Conservation (phyloP, 441 rosid species). For the Pelargonium myrrhifolium region DNA sequence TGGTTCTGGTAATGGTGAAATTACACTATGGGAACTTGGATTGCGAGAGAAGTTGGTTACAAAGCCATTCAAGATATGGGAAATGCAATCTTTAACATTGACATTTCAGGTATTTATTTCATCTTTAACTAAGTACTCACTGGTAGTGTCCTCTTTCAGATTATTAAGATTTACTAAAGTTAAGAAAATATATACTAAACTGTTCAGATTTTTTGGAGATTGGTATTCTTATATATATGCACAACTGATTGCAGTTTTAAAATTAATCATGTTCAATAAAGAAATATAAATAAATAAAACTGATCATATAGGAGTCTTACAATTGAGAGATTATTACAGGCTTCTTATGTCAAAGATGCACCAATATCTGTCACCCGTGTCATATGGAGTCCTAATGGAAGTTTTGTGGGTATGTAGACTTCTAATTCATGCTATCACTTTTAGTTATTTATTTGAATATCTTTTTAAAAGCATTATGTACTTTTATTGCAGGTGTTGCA, state of each 20-base stretch:
- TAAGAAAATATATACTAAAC: not conserved
- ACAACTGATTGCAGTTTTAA: not conserved
- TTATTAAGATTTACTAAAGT: not conserved
- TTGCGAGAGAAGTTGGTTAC: slow-evolving; percentile 55
- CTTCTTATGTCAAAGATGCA: slow-evolving; percentile 49
- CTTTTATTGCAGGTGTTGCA: slow-evolving; percentile 61
- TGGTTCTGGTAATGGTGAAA: slow-evolving; percentile 72
- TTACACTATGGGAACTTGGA: slow-evolving; percentile 76
- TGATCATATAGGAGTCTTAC: not conserved
- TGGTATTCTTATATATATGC: not conserved
- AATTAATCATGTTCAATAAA: not conserved
- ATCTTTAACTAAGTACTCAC: not conserved
- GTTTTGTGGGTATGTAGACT: slow-evolving; percentile 49
- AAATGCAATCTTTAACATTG: slow-evolving; percentile 36
- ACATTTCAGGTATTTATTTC: slow-evolving; percentile 56
- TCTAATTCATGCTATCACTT: not conserved
- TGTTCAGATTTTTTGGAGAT: not conserved
- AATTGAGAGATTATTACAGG: slow-evolving; percentile 31
- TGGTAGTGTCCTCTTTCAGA: slow-evolving; percentile 4
- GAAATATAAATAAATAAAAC: not conserved
- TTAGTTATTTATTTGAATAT: not conserved
- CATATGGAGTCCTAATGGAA: slow-evolving; percentile 85
- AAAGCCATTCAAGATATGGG: slow-evolving; percentile 73
- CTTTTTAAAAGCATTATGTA: slow-evolving; percentile 25
- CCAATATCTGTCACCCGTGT: slow-evolving; percentile 69